phyloP scores from a whole-genome alignment of 23 red algal genomes.

The Gracilaria gracilis region DNA sequence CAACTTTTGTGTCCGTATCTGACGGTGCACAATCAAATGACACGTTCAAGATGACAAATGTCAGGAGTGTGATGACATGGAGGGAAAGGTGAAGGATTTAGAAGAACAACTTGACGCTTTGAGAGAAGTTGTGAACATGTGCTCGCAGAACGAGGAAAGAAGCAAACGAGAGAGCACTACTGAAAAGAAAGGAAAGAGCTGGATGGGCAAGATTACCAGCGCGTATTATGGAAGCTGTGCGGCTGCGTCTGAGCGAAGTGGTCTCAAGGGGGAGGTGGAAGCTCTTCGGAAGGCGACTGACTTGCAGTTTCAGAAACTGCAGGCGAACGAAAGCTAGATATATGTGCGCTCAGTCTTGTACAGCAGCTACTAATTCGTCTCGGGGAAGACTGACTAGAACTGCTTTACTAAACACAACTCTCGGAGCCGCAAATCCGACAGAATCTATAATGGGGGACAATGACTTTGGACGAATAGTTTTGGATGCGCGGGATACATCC shows the following conservation, averaged over 20 bases:
- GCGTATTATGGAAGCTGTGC: slow-evolving; percentile 55
- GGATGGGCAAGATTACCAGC: slow-evolving; percentile 65
- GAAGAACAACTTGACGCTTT: slow-evolving; percentile 69
- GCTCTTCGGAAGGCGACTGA: slow-evolving; percentile 73
- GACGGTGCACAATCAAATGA: not conserved
- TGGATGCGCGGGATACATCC: too few species aligned
- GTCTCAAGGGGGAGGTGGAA: slow-evolving; percentile 63
- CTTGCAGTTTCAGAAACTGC: slow-evolving; percentile 71
- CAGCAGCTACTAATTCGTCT: not conserved
- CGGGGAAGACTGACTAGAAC: not conserved
- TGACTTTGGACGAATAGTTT: too few species aligned
- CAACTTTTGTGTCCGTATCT: not conserved
- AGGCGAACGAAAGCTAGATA: slow-evolving; percentile 22
- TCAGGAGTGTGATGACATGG: slow-evolving; percentile 47
- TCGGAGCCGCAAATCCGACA: not conserved
- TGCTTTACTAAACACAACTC: not conserved
- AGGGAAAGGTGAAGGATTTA: slow-evolving; percentile 57
- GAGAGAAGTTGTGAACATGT: slow-evolving; percentile 73
- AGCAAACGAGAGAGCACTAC: slow-evolving; percentile 4
- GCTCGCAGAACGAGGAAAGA: slow-evolving; percentile 25
- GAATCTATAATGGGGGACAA: too few species aligned
- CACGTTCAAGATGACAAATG: slow-evolving; percentile 33
- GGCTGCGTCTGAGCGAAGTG: slow-evolving; percentile 34
- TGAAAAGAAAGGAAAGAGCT: slow-evolving; percentile 58
- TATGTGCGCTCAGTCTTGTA: not conserved